Percentiles rank a stretch among this genome's conserved stretches.
Evolutionary conservation across 176 grass and related monocot genomes (phyloP).

Genomic region (sorghum (Sorghum bicolor)): Sorghum_bicolor_NCBIv3 NC_012870.2:71917001-71917500

Average conservation of each 20-base stretch:
- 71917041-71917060: background rate
- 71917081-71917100: background rate
- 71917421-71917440: background rate
- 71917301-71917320: background rate
- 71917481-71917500: too few species aligned
- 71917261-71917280: constrained; percentile 4
- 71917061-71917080: background rate
- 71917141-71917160: background rate
- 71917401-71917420: constrained; percentile 24
- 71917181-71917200: background rate
- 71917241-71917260: constrained; percentile 32
- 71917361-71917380: background rate
- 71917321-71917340: background rate
- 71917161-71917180: background rate
- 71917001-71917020: background rate
- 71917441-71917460: constrained; percentile 17
- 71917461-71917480: background rate
- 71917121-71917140: background rate
- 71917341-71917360: background rate
- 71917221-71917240: constrained; percentile 22
- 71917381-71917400: background rate
- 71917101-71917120: background rate
- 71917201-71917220: constrained; percentile 26
- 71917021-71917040: background rate
- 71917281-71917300: constrained; percentile 24